Conservation (phyloP, 1,139 yeast genomes). For the Geotrichum macrosporum region DNA sequence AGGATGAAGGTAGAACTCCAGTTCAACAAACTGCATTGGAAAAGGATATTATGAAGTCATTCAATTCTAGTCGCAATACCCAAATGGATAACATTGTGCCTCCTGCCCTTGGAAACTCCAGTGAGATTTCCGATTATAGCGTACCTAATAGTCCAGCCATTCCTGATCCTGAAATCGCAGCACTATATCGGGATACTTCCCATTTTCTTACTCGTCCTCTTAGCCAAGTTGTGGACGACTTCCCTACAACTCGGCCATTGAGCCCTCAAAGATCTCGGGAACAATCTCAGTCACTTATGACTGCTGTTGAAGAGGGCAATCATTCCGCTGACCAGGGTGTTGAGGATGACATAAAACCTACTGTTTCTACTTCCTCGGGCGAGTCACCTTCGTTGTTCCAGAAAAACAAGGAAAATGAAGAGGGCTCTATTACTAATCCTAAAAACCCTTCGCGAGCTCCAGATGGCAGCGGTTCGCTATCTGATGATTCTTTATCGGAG, state of each 20-base stretch:
- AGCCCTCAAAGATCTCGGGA: constrained; percentile 15
- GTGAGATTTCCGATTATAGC: neutral
- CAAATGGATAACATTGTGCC: neutral
- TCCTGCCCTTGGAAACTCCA: neutral
- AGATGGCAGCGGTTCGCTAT: too few species aligned
- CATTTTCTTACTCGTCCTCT: constrained; percentile 34
- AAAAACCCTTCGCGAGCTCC: too few species aligned
- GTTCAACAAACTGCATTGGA: constrained; percentile 12
- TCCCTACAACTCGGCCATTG: constrained; percentile 6
- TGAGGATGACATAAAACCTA: neutral
- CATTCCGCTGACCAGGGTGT: neutral
- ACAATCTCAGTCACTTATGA: neutral
- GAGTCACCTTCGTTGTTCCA: constrained; percentile 8
- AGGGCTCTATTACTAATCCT: neutral
- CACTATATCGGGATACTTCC: constrained; percentile 34
- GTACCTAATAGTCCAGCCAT: constrained; percentile 16
- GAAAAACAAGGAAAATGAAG: neutral
- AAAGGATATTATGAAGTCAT: constrained; percentile 17
- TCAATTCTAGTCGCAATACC: neutral
- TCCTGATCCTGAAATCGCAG: constrained; percentile 33
- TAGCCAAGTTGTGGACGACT: constrained; percentile 26
- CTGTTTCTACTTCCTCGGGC: constrained; percentile 11
- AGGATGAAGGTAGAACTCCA: neutral
- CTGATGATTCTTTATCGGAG: constrained; percentile 5
- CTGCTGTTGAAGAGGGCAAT: neutral